phyloP scores from a whole-genome alignment of 805 yeast genomes.

The Jamesozyma rosinii region DNA sequence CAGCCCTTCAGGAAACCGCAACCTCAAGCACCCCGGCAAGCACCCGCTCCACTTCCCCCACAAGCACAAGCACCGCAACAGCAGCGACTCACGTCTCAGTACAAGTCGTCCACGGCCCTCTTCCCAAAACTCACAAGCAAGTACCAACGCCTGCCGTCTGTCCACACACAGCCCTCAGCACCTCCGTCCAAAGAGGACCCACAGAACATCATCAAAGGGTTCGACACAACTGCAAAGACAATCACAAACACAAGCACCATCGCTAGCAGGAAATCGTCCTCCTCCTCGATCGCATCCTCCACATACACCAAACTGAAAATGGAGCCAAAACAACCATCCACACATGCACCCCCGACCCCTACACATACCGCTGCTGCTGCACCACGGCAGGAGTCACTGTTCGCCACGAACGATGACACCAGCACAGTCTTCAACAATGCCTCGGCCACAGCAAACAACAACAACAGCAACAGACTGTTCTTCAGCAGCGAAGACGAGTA shows the following conservation, averaged over 20 bases:
- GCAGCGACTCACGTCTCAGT: neutral
- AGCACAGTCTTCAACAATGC: neutral
- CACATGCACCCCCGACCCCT: neutral
- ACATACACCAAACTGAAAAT: neutral
- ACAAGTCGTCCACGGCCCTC: constrained; percentile 3
- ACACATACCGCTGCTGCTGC: neutral
- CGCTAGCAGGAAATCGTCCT: neutral
- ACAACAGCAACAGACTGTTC: constrained; percentile 16
- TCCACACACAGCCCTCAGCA: neutral
- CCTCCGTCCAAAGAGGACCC: constrained; percentile 12
- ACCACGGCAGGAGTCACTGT: constrained; percentile 5
- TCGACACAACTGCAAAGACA: constrained; percentile 14
- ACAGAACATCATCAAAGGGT: constrained; percentile 18
- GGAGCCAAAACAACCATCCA: neutral
- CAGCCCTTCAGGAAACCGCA: neutral
- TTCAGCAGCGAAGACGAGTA: constrained; percentile 31
- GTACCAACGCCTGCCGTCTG: neutral
- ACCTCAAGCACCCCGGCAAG: neutral
- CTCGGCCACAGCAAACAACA: constrained; percentile 2
- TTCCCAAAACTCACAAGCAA: constrained; percentile 1
- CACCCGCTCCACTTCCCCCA: neutral
- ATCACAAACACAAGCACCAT: neutral
- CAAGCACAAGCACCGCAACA: neutral
- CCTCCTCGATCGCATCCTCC: neutral
- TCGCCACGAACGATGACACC: constrained; percentile 1